phyloP scores from a whole-genome alignment of 2,329 filamentous ascomycete species.

The Sporothrix phasma region DNA sequence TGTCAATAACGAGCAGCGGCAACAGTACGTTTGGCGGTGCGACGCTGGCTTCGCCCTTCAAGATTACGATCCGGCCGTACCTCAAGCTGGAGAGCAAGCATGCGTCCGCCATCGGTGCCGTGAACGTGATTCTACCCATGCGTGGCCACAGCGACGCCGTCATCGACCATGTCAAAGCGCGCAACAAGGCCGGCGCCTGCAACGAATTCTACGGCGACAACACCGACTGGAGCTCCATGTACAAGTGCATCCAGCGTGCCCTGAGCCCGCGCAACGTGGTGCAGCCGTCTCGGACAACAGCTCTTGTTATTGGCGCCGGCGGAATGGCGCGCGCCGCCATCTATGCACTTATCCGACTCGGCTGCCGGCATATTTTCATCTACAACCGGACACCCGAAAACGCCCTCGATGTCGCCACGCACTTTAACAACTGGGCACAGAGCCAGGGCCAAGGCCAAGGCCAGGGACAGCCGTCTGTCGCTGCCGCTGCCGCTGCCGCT shows the following conservation, averaged over 20 bases:
- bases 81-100: slow-evolving; percentile 58
- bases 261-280: slow-evolving; percentile 57
- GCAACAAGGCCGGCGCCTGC: slow-evolving; percentile 51
- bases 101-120: slow-evolving; percentile 59
- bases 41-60: slow-evolving; percentile 59
- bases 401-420: slow-evolving; percentile 51
- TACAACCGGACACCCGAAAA: slow-evolving; percentile 55
- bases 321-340: slow-evolving; percentile 67
- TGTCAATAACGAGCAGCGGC: slow-evolving; percentile 31
- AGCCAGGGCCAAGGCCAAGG: slow-evolving; percentile 23
- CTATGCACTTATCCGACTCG: slow-evolving; percentile 63
- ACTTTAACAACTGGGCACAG: slow-evolving; percentile 50
- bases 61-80: slow-evolving; percentile 55
- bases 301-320: slow-evolving; percentile 50
- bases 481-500: slow-evolving; percentile 14
- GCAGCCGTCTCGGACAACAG: slow-evolving; percentile 42
- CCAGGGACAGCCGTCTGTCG: too few relatives aligned
- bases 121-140: slow-evolving; percentile 61
- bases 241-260: slow-evolving; percentile 53
- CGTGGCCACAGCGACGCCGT: slow-evolving; percentile 34
- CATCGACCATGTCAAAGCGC: slow-evolving; percentile 45
- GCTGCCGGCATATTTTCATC: slow-evolving; percentile 62
- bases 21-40: slow-evolving; percentile 52
- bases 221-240: slow-evolving; percentile 32
- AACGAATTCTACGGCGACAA: slow-evolving; percentile 53